phyloP scores from a whole-genome alignment of 31 red algal species.

The Porphyra umbilicalis region DNA sequence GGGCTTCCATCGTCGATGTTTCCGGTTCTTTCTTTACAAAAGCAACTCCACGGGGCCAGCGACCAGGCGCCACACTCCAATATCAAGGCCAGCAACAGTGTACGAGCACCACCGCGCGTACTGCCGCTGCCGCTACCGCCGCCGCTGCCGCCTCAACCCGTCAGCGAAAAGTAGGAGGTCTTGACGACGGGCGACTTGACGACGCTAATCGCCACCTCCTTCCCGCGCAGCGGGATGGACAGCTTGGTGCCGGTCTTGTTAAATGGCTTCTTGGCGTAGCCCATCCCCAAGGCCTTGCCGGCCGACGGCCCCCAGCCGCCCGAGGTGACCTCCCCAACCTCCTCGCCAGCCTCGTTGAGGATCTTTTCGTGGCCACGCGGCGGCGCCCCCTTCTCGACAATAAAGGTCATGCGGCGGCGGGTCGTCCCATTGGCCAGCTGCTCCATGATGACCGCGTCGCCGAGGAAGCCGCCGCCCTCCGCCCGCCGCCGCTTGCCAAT shows the following conservation, averaged over 20 bases:
- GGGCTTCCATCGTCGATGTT: too few species aligned
- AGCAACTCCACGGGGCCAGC: too few species aligned
- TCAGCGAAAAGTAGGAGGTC: constrained; percentile 62
- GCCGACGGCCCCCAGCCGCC: constrained; percentile 84
- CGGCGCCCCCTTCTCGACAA: constrained; percentile 86
- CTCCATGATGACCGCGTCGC: constrained; percentile 73
- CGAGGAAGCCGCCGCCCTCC: constrained; percentile 73
- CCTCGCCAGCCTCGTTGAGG: constrained; percentile 52
- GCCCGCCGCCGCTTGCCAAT: constrained; percentile 74
- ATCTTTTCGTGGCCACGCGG: constrained; percentile 85
- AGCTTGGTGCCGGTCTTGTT: constrained; percentile 79
- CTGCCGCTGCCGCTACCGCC: neutral
- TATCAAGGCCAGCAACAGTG: too few species aligned
- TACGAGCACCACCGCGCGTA: too few species aligned
- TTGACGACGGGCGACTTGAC: constrained; percentile 88
- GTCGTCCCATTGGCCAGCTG: constrained; percentile 72
- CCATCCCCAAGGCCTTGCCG: constrained; percentile 92
- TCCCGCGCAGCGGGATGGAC: constrained; percentile 53
- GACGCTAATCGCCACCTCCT: constrained; percentile 43
- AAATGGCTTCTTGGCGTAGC: constrained; percentile 81
- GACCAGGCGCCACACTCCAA: too few species aligned
- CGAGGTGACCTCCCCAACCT: constrained; percentile 76
- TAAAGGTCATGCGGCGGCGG: constrained; percentile 60
- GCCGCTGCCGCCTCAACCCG: constrained; percentile 17
- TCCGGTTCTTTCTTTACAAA: neutral